Percentiles rank a stretch among this genome's conserved stretches.
These are phyloP conservation scores for Gryganskiella cystojenkinii DNA, from an alignment of 192 early-diverging fungal species.

Conservation along the genomic window DNA sequence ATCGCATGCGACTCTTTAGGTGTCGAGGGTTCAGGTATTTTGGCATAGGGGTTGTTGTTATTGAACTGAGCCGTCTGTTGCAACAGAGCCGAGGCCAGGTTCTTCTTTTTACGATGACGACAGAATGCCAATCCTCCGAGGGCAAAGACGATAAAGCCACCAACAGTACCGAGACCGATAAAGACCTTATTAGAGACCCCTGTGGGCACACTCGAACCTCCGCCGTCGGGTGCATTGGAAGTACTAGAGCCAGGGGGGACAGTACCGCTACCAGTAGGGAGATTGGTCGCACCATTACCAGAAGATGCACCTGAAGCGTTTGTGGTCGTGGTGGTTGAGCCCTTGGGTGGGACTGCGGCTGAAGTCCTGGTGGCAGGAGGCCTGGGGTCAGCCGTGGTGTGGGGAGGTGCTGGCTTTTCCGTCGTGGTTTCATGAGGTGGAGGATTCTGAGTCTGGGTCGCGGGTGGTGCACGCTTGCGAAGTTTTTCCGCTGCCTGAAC, in stretches of 20 bases:
- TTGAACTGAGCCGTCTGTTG: constrained; percentile 53
- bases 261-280: no score
- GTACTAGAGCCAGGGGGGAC: background rate
- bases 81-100: constrained; percentile 27
- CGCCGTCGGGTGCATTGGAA: background rate
- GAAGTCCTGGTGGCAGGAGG: no score
- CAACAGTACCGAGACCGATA: constrained; percentile 39
- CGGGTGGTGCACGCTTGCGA: background rate
- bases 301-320: background rate
- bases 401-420: no score
- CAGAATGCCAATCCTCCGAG: constrained; percentile 38
- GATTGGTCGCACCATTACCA: no score
- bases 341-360: no score
- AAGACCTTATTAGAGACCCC: constrained; percentile 28
- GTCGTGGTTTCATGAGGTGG: no score
- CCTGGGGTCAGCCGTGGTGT: no score
- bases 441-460: no score
- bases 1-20: constrained; percentile 29
- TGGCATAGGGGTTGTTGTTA: constrained; percentile 51
- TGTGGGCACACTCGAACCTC: no score
- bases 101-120: constrained; percentile 49
- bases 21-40: constrained; percentile 17
- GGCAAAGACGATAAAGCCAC: constrained; percentile 38
- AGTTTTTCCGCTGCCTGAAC: no score
- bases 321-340: no score